Conservation (phyloP, 2,329 filamentous ascomycete genomes). For the Ilyonectria mors-panacis region DNA sequence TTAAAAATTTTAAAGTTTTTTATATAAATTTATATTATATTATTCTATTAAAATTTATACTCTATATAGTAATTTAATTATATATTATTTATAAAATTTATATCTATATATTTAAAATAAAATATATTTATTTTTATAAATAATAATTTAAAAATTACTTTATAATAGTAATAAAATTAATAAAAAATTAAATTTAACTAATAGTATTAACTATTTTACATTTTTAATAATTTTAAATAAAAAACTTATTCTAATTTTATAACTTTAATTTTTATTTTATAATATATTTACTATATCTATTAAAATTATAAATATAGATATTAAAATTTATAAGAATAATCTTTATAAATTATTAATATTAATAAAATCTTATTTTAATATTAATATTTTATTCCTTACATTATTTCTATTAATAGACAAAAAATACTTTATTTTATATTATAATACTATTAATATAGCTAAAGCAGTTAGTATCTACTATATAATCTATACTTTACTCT, state of each 20-base stretch:
- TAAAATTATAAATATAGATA: conserved; percentile 1
- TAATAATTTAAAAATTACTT: conserved; percentile 7
- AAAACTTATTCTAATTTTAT: background rate
- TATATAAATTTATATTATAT: too few relatives aligned
- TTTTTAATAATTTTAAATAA: conserved; percentile 10
- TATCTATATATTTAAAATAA: background rate
- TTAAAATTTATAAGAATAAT: conserved; percentile 10
- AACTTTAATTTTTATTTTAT: too few relatives aligned
- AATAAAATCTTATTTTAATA: conserved; percentile 2
- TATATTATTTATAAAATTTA: background rate
- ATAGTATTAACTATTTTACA: conserved; percentile 1
- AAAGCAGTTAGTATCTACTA: conserved; percentile 4
- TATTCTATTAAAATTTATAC: too few relatives aligned
- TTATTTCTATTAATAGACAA: conserved; percentile 6
- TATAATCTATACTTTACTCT: conserved; percentile 6
- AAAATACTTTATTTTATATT: conserved; percentile 9
- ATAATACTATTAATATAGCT: conserved; percentile 4
- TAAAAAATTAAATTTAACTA: background rate
- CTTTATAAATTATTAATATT: conserved; percentile 3
- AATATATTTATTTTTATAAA: conserved; percentile 3
- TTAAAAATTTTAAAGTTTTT: too few relatives aligned
- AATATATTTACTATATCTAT: too few relatives aligned
- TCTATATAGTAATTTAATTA: too few relatives aligned
- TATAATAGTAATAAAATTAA: conserved; percentile 5
- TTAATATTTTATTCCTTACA: conserved; percentile 4